A percentile compares a stretch with the other conserved stretches of the same genome.
Evolutionary conservation across 768 basidiomycete genomes (phyloP).

Genomic region (Lactarius psammicola): DNA sequence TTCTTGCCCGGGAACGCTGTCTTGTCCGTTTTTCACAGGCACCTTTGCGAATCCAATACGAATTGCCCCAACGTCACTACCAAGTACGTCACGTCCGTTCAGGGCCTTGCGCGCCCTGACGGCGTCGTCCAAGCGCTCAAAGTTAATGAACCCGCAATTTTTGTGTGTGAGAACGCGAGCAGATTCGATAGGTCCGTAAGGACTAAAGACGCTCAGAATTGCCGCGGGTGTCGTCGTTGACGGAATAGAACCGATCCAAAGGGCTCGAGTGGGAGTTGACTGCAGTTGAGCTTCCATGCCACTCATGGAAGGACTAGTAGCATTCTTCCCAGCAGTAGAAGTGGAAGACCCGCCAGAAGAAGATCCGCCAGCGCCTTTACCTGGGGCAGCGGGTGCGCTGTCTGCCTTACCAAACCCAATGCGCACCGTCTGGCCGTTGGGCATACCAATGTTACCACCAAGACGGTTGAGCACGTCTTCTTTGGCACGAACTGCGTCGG

Average conservation of each 20-base stretch:
- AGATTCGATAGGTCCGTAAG: constrained; percentile 96
- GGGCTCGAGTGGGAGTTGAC: constrained; percentile 87
- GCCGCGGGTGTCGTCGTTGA: constrained; percentile 93
- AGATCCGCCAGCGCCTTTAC: constrained; percentile 65
- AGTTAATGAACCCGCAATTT: constrained; percentile 97
- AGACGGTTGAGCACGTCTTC: constrained; percentile 96
- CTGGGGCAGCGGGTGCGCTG: constrained; percentile 88
- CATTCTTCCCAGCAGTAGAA: constrained; percentile 46
- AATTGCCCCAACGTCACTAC: constrained; percentile 94
- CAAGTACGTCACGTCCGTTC: constrained; percentile 93
- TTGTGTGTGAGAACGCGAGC: constrained; percentile 96
- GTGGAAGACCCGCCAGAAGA: constrained; percentile 68
- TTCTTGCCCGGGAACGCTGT: constrained; percentile 56
- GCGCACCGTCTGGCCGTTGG: constrained; percentile 92
- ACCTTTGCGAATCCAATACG: constrained; percentile 97
- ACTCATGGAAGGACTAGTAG: constrained; percentile 52
- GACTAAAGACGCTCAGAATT: constrained; percentile 93
- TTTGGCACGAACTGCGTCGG: constrained; percentile 95
- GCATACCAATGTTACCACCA: constrained; percentile 91
- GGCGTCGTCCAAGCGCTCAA: constrained; percentile 95
- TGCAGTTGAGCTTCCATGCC: constrained; percentile 85
- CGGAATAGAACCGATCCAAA: constrained; percentile 98
- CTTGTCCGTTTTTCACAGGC: constrained; percentile 82
- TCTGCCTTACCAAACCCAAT: constrained; percentile 99
- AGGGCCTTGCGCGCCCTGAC: constrained; percentile 93